Evolutionary conservation across 2,329 filamentous ascomycete genomes (phyloP), one percentile per base, ranked within the genome.

Genomic region (Pseudocercospora cruenta): DNA sequence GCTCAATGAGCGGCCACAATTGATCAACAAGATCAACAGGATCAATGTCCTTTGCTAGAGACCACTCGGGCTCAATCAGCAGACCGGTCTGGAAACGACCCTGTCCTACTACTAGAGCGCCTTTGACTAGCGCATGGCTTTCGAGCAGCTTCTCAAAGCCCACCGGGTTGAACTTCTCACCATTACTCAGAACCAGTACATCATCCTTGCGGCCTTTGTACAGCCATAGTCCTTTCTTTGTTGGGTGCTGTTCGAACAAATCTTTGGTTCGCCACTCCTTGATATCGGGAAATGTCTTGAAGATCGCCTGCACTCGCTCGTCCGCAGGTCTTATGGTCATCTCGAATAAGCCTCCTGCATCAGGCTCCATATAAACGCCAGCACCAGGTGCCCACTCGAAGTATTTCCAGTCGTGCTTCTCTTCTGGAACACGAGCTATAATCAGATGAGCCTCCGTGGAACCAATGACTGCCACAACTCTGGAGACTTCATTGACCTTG

Each of bases 241-340:
- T 70, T 1, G 73, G 74, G 64, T 76, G 74, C 36, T 67, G 36
- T 36, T 67, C 64, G 54, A 71, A 76, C 12, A 76, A 55, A 53
- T 76, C 74, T 26, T 78, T 79, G 4, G 79, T 82, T 3, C 66
- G 72, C 60, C 78, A 76, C 47, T 74, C 74, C 7, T 72, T 45
- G 24, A 74, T 60, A 21, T 74, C 72, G 2, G 77, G 77, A 62
- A 79, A 79, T 2, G 73, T 77, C 61, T 67, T 54, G 63, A 74
- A 77, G 51, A 76, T 51, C 1, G 57, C 66, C 24, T 70, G 70
- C 22, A 63, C 63, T 31, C 62, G 51, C 60, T 65, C 19, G 59
- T 71, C 54, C 57, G 65, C 49, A 59, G 70, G 65, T 51, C 64
- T 66, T 14, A 81, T 71, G 63, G 76, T 77, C 47, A 79, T 74